Conservation (phyloP, 371 early-diverging fungal genomes). For the Mucor racemosus region DNA sequence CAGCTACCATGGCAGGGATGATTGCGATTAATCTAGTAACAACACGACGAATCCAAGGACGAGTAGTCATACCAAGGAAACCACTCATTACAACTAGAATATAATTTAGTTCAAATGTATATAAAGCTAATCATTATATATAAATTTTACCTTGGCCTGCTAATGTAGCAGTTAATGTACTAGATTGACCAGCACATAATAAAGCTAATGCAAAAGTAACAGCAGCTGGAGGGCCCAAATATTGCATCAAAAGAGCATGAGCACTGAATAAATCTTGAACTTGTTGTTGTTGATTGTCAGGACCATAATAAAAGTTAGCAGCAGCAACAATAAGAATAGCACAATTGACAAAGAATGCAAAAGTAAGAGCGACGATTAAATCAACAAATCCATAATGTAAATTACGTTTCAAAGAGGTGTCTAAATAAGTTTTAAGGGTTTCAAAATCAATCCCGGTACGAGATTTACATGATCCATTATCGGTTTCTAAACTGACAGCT, state of each 20-base stretch:
- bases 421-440: slow-evolving; percentile 19
- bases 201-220: slow-evolving; percentile 80
- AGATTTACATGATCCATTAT: neutral
- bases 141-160: slow-evolving; percentile 66
- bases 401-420: slow-evolving; percentile 24
- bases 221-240: slow-evolving; percentile 71
- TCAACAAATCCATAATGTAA: slow-evolving; percentile 60
- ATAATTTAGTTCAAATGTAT: neutral
- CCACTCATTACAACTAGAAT: slow-evolving; percentile 76
- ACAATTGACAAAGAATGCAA: slow-evolving; percentile 81
- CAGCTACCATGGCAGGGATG: slow-evolving; percentile 76
- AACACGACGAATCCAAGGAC: slow-evolving; percentile 76
- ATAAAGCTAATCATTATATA: neutral
- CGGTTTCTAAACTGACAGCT: neutral
- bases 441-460: slow-evolving; percentile 20
- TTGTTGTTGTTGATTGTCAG: slow-evolving; percentile 34
- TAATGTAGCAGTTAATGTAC: slow-evolving; percentile 84
- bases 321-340: slow-evolving; percentile 82
- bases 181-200: slow-evolving; percentile 77
- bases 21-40: slow-evolving; percentile 75
- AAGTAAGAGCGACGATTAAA: slow-evolving; percentile 68
- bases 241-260: slow-evolving; percentile 57
- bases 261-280: slow-evolving; percentile 71
- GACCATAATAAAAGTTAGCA: slow-evolving; percentile 73
- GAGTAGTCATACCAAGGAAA: slow-evolving; percentile 72